Base-by-base conservation (phyloP, 495 filamentous ascomycete species). In the Penicillium malachiteum region DNA sequence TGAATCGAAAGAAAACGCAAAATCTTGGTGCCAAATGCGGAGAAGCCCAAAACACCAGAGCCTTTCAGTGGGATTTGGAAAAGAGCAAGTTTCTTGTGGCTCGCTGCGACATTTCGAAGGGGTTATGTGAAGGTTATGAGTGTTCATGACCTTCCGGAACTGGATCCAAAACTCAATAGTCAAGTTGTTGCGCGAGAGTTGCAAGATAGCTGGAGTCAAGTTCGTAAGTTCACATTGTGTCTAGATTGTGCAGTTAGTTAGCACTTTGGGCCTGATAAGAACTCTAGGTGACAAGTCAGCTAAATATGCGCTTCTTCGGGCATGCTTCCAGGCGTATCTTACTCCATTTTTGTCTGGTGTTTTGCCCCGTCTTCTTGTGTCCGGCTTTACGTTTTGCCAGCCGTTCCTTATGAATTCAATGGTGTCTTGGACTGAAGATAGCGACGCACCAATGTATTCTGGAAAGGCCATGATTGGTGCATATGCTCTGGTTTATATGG, bases 401-500 rank as follows among this genome's bases (percentile, higher is more conserved):
- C 82, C 83, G 1, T 78, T 87, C 44, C 67, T 87, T 42, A 71
- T 87, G 32, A 35, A 60, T 11, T 51, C 42, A 53, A 62, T 61
- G 5, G 64, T 53, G 7, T 76, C 77, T 54, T 57, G 11, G 10
- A 38, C 31, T 7, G 31, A 43, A 3, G 21, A 52, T 26, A 38
- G 14, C 21, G 13, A 21, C 17, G 8, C 16, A 6, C 21, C 17
- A 34, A n/a, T 31, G 41, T 54, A 50, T 54, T 46, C 69, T 21
- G 79, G 81, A 2, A 81, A 81, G 56, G 81, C 81, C 12, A 62
- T 84, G 55, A 80, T 85, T 45, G 82, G 78, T 31, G 83, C 81
- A 0, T 80, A 74, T 50, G 61, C 73, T 9, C 38, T 82, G 0
- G 76, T 84, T 1, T 85, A 84, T 54, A 54, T 74, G 30, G 81